Evolutionary conservation across 768 basidiomycete genomes (phyloP).

Genomic region (Tricholoma furcatifolium): DNA sequence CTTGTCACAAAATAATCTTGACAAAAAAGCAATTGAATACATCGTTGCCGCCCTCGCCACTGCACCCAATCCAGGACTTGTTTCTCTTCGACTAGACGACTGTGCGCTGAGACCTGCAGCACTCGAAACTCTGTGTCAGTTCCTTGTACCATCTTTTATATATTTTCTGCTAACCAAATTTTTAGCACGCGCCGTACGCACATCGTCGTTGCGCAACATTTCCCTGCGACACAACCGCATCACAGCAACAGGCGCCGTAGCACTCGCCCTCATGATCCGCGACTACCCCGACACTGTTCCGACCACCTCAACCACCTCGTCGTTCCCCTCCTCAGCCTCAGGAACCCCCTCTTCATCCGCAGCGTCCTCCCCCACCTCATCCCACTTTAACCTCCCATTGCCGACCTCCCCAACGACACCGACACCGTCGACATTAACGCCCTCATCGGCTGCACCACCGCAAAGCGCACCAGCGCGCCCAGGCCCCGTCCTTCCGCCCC

Average conservation of each 20-base stretch:
- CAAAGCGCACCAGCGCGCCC: slow-evolving; percentile 23
- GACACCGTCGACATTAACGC: slow-evolving; percentile 3
- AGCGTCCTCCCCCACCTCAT: slow-evolving; percentile 36
- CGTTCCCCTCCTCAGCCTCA: slow-evolving; percentile 21
- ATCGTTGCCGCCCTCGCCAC: slow-evolving; percentile 66
- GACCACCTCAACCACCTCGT: slow-evolving; percentile 26
- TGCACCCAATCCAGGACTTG: slow-evolving; percentile 55
- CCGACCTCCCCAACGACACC: slow-evolving; percentile 28
- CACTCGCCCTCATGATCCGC: slow-evolving; percentile 91
- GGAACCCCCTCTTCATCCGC: slow-evolving; percentile 24
- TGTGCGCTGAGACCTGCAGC: slow-evolving; percentile 72
- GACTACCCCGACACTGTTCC: slow-evolving; percentile 87
- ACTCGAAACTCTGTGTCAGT: slow-evolving; percentile 79
- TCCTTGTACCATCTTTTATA: background rate
- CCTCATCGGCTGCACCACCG: slow-evolving; percentile 11
- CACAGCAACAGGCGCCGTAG: slow-evolving; percentile 79
- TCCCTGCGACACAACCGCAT: slow-evolving; percentile 90
- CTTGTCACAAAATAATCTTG: slow-evolving; percentile 80
- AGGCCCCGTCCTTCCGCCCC: slow-evolving; percentile 25
- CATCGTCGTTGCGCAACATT: slow-evolving; percentile 82
- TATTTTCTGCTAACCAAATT: slow-evolving; percentile 1
- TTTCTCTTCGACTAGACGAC: slow-evolving; percentile 86
- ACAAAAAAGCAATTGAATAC: slow-evolving; percentile 83
- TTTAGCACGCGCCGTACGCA: slow-evolving; percentile 79
- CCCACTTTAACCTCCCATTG: slow-evolving; percentile 27